Evolutionary conservation across 1,139 yeast genomes (phyloP).

Genomic region (Magnusiomyces paraingens): DNA sequence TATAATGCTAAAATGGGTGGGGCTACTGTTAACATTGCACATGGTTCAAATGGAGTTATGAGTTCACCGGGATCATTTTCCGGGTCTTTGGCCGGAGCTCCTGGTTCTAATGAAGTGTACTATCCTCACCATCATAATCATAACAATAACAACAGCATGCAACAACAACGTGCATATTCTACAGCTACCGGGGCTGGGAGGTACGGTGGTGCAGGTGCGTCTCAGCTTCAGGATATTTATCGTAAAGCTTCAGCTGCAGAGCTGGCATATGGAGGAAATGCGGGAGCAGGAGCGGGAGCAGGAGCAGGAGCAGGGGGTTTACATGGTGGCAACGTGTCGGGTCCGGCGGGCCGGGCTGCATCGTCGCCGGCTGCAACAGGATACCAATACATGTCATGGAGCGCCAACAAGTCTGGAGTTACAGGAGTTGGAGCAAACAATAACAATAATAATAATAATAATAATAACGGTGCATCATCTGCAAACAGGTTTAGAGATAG

Average conservation of each 20-base stretch:
- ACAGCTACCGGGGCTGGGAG: no score
- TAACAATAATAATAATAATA: background rate
- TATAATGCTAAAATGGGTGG: background rate
- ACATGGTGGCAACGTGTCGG: background rate
- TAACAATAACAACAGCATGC: background rate
- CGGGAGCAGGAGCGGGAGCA: background rate
- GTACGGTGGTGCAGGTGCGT: background rate
- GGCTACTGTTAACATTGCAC: background rate
- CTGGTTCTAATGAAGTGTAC: background rate
- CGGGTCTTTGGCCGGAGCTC: background rate
- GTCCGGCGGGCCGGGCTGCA: background rate
- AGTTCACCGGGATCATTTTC: background rate
- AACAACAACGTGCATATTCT: background rate
- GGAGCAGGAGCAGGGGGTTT: background rate
- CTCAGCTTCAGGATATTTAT: conserved; percentile 2
- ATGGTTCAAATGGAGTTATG: no score
- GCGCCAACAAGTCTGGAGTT: background rate
- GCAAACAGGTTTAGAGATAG: conserved; percentile 1
- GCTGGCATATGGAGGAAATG: no score
- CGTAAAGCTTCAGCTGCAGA: background rate
- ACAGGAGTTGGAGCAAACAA: background rate
- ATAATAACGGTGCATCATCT: background rate
- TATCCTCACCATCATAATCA: background rate
- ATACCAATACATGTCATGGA: background rate
- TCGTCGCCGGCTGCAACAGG: background rate